Percentiles rank a stretch among this genome's conserved stretches.
These are phyloP conservation scores for Euclidium syriacum DNA, from an alignment of 345 rosid genomes.

Conservation along the genomic window DNA sequence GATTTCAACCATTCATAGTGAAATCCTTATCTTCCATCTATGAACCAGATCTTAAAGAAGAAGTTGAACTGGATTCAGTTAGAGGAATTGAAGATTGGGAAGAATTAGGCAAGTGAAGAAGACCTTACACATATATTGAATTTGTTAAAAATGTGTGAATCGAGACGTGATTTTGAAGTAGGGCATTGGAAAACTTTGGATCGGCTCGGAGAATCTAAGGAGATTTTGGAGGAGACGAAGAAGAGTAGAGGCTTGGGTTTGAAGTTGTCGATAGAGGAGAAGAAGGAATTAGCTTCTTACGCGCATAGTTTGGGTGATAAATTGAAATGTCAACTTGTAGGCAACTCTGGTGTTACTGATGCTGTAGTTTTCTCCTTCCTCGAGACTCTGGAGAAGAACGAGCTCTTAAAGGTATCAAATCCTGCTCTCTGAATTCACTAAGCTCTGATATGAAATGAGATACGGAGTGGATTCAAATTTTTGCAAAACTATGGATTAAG, in stretches of 20 bases:
- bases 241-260: constrained; percentile 17
- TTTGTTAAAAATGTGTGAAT: too few relatives aligned
- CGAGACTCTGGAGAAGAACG: constrained; percentile 77
- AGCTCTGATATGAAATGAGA: neutral
- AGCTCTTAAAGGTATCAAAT: constrained; percentile 89
- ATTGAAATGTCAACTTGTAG: constrained; percentile 69
- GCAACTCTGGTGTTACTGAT: constrained; percentile 79
- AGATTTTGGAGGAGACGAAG: constrained; percentile 9
- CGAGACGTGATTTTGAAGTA: too few relatives aligned
- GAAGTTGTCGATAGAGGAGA: constrained; percentile 63
- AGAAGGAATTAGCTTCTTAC: constrained; percentile 77
- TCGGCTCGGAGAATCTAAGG: too few relatives aligned
- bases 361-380: constrained; percentile 55
- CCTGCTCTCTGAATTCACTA: neutral
- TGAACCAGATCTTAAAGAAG: constrained; percentile 4
- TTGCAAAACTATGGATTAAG: neutral
- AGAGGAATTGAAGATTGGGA: constrained; percentile 16
- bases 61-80: too few relatives aligned
- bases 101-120: constrained; percentile 4
- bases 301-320: constrained; percentile 75
- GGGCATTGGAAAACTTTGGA: too few relatives aligned
- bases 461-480: neutral
- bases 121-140: too few relatives aligned
- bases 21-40: constrained; percentile 15
- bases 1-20: neutral